Evolutionary conservation across 225 moss, liverwort and hornwort genomes (phyloP).

Genomic region (Physcomitrium patens): DNA sequence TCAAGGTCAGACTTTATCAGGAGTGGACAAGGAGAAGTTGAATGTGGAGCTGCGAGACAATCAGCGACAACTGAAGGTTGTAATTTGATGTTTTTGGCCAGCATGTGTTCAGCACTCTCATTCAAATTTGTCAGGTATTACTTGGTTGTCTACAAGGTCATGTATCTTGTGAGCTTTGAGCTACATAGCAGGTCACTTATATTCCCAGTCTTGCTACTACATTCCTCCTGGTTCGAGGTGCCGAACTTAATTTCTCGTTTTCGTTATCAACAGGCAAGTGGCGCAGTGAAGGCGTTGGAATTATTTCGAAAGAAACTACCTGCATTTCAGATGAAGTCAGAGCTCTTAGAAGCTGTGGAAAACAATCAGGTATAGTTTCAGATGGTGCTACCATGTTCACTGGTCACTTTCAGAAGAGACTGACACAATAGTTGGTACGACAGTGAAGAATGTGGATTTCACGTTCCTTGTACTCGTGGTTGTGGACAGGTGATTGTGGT

Average conservation of each 20-base stretch:
- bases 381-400: conserved; percentile 15
- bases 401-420: not conserved
- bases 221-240: conserved; percentile 18
- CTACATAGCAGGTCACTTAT: not conserved
- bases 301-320: conserved; percentile 89
- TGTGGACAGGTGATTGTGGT: conserved; percentile 69
- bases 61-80: conserved; percentile 81
- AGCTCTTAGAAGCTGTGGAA: conserved; percentile 82
- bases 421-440: not conserved
- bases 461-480: too few relatives aligned
- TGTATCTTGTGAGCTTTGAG: conserved; percentile 5
- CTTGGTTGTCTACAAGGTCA: conserved; percentile 6
- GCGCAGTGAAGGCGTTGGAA: conserved; percentile 76
- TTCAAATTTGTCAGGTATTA: not conserved
- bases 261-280: conserved; percentile 54
- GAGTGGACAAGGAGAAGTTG: conserved; percentile 63
- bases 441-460: not conserved
- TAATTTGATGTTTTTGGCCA: conserved; percentile 5
- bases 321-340: conserved; percentile 78
- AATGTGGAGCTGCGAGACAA: conserved; percentile 69
- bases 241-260: conserved; percentile 25
- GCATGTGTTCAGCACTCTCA: not conserved
- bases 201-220: conserved; percentile 9
- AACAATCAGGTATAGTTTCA: conserved; percentile 73
- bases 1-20: conserved; percentile 32